phyloP scores from a whole-genome alignment of 2,329 filamentous ascomycete species.

The Cladosporium sp. region DNA sequence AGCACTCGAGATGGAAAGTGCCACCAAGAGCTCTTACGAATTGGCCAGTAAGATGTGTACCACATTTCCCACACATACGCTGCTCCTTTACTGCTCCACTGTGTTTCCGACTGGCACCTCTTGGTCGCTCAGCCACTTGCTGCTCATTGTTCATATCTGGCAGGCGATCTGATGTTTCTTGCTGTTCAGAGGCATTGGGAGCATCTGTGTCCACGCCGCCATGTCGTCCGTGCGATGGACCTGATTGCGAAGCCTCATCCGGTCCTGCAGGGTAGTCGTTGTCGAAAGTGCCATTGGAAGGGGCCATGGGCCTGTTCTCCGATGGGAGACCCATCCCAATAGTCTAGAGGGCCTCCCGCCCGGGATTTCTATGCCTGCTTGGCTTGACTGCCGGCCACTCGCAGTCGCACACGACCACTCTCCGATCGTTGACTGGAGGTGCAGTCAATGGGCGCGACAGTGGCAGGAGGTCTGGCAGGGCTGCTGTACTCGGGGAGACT shows the following conservation, averaged over 20 bases:
- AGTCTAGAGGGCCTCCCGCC: constrained; percentile 22
- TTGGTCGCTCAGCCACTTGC: constrained; percentile 12
- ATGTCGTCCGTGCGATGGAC: constrained; percentile 3
- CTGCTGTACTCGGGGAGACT: background rate
- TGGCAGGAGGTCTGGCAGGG: background rate
- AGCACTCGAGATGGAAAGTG: constrained; percentile 96
- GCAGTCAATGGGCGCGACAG: background rate
- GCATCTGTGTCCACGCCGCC: background rate
- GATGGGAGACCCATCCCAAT: constrained; percentile 34
- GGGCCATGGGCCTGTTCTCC: constrained; percentile 30
- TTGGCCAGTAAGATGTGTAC: constrained; percentile 83
- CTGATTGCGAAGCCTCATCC: background rate
- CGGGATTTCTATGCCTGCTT: constrained; percentile 1
- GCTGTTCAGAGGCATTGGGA: background rate
- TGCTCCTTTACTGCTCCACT: constrained; percentile 33
- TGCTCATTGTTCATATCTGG: constrained; percentile 10
- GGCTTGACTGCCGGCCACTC: constrained; percentile 3
- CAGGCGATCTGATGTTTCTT: background rate
- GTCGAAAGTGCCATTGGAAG: constrained; percentile 26
- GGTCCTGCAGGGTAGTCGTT: constrained; percentile 19
- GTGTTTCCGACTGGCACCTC: constrained; percentile 19
- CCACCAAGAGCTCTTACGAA: constrained; percentile 92
- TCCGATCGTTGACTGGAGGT: background rate
- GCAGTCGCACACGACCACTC: background rate
- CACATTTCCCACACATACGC: constrained; percentile 75